phyloP scores from a whole-genome alignment of 192 early-diverging fungal species.

The Coemansia sp. region DNA sequence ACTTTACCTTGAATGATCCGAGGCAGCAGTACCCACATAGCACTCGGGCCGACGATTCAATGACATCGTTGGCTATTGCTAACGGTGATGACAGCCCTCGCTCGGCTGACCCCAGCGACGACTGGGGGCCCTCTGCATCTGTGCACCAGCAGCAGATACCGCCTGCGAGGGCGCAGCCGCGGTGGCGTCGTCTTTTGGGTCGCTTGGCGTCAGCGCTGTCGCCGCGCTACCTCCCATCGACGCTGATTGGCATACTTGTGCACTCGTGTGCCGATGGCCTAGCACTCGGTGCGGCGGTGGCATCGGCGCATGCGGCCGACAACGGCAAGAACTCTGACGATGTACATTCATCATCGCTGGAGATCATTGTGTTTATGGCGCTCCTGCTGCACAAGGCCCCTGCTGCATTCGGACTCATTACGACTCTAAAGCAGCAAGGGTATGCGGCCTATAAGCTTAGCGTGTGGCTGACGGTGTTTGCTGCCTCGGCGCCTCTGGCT shows the following conservation, averaged over 20 bases:
- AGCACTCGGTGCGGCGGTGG: slow-evolving; percentile 85
- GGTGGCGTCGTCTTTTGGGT: slow-evolving; percentile 31
- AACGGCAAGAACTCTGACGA: slow-evolving; percentile 11
- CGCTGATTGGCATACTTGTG: slow-evolving; percentile 91
- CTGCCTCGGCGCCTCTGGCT: slow-evolving; percentile 79
- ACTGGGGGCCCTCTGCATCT: slow-evolving; percentile 1
- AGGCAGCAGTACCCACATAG: not conserved
- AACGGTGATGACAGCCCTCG: slow-evolving; percentile 15
- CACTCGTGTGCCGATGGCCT: slow-evolving; percentile 95
- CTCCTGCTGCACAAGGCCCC: slow-evolving; percentile 97
- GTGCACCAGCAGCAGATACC: not conserved
- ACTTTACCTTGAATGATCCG: slow-evolving; percentile 20
- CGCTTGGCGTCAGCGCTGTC: slow-evolving; percentile 22
- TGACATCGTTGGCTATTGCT: slow-evolving; percentile 4
- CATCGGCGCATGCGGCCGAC: slow-evolving; percentile 37
- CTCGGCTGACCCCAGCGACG: not conserved
- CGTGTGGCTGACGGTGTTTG: slow-evolving; percentile 76
- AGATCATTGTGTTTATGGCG: slow-evolving; percentile 85
- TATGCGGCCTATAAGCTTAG: slow-evolving; percentile 63
- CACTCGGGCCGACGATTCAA: slow-evolving; percentile 1
- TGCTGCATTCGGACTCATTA: slow-evolving; percentile 85
- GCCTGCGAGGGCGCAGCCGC: slow-evolving; percentile 8
- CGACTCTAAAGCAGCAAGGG: slow-evolving; percentile 79
- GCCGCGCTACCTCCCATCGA: slow-evolving; percentile 54
- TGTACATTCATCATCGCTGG: slow-evolving; percentile 56